phyloP scores from a whole-genome alignment of 176 grass and related monocot genomes.

The Carex scoparia region DNA sequence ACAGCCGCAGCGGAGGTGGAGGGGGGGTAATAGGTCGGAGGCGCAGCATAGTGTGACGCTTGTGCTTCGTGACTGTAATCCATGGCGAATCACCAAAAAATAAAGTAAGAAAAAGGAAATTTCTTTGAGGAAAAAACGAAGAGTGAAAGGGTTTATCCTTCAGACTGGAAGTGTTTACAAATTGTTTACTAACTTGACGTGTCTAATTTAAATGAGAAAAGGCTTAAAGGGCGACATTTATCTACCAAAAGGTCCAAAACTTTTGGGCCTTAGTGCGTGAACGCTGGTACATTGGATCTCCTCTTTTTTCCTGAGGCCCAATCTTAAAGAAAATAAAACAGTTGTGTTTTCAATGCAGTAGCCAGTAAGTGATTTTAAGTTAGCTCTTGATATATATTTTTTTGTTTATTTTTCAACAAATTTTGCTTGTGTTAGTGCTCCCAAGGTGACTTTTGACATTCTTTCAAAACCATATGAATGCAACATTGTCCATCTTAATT shows the following conservation, averaged over 20 bases:
- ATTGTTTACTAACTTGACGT: not conserved
- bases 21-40: not conserved
- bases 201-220: not conserved
- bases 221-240: not conserved
- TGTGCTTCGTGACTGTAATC: not conserved
- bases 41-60: slow-evolving; percentile 8
- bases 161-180: not conserved
- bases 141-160: too few species aligned
- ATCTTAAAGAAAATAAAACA: not conserved
- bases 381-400: too few species aligned
- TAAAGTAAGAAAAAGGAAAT: not conserved
- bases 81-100: slow-evolving; percentile 5
- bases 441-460: not conserved
- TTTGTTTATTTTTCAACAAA: too few species aligned
- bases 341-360: not conserved
- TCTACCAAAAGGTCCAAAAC: not conserved
- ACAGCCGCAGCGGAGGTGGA: not conserved
- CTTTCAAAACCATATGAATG: too few species aligned
- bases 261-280: not conserved
- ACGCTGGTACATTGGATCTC: not conserved
- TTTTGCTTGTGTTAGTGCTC: not conserved
- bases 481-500: too few species aligned
- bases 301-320: not conserved
- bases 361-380: too few species aligned
- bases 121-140: not conserved